These are phyloP conservation scores for Combretum micranthum DNA, from an alignment of 345 rosid genomes.

Conservation along the genomic window DNA sequence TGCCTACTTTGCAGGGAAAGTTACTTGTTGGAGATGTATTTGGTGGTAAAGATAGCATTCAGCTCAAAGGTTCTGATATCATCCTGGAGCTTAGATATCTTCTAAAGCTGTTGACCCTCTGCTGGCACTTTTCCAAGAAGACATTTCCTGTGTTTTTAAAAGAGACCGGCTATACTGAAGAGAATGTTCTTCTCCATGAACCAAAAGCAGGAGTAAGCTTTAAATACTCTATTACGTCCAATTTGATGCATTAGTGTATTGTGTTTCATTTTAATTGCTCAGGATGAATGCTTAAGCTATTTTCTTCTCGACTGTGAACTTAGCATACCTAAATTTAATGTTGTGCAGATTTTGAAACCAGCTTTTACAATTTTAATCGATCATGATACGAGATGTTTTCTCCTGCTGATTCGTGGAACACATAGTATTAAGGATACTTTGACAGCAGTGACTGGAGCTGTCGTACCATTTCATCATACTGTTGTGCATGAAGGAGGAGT, in stretches of 20 bases:
- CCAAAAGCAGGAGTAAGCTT: slow-evolving; percentile 92
- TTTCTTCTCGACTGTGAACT: neutral
- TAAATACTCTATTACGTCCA: neutral
- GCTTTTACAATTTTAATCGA: slow-evolving; percentile 84
- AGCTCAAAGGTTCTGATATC: slow-evolving; percentile 56
- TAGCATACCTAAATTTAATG: slow-evolving; percentile 3
- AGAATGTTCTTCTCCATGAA: slow-evolving; percentile 80
- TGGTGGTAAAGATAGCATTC: slow-evolving; percentile 80
- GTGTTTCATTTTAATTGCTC: neutral
- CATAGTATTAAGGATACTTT: slow-evolving; percentile 95
- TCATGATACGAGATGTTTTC: slow-evolving; percentile 49
- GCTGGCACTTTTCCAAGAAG: slow-evolving; percentile 97
- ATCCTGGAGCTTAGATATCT: slow-evolving; percentile 57
- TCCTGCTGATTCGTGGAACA: slow-evolving; percentile 85
- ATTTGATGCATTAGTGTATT: neutral
- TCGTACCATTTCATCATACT: slow-evolving; percentile 91
- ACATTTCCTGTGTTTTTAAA: slow-evolving; percentile 72
- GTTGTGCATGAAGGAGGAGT: slow-evolving; percentile 87
- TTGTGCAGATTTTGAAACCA: slow-evolving; percentile 91
- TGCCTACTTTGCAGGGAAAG: slow-evolving; percentile 52
- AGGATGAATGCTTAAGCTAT: neutral
- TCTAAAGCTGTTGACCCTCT: slow-evolving; percentile 67
- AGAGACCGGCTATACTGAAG: slow-evolving; percentile 73
- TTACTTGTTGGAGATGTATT: slow-evolving; percentile 64
- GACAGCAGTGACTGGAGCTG: slow-evolving; percentile 95